Percentiles rank a stretch among this genome's conserved stretches.
Conservation (phyloP, 768 basidiomycete species). For the Filobasidium floriforme region DNA sequence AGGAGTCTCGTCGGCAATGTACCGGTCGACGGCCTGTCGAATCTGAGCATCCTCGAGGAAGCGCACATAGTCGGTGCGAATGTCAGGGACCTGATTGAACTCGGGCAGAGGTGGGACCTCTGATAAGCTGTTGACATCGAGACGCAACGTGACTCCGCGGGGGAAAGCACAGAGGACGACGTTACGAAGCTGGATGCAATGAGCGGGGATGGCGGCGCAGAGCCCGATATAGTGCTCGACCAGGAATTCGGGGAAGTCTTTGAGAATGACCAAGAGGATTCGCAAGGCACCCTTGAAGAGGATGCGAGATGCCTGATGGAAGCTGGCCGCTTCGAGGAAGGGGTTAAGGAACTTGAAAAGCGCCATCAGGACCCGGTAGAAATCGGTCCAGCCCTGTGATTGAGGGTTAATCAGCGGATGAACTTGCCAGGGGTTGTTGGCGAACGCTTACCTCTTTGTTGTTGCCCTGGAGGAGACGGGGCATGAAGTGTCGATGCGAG, state of each 20-base stretch:
- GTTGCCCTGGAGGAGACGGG: conserved; percentile 68
- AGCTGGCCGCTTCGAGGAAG: conserved; percentile 67
- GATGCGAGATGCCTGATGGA: conserved; percentile 71
- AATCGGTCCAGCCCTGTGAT: conserved; percentile 79
- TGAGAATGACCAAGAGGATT: conserved; percentile 84
- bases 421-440: too few relatives aligned
- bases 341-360: conserved; percentile 91
- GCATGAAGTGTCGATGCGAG: conserved; percentile 95
- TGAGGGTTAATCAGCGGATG: not conserved
- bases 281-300: conserved; percentile 85
- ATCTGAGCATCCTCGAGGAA: conserved; percentile 74
- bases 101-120: conserved; percentile 70
- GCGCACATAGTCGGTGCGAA: conserved; percentile 82
- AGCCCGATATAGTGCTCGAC: conserved; percentile 94
- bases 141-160: conserved; percentile 59
- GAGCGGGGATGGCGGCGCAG: conserved; percentile 82
- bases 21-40: conserved; percentile 70
- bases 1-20: conserved; percentile 54
- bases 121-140: conserved; percentile 25
- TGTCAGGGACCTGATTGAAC: conserved; percentile 84
- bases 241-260: conserved; percentile 98
- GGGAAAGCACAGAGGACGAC: conserved; percentile 95
- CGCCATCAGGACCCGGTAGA: conserved; percentile 86
- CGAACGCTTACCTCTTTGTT: conserved; percentile 65
- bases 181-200: conserved; percentile 93